A percentile compares a stretch with the other conserved stretches of the same genome.
phyloP scores from a whole-genome alignment of 768 basidiomycete species.

The Neoboletus brunneissimus region DNA sequence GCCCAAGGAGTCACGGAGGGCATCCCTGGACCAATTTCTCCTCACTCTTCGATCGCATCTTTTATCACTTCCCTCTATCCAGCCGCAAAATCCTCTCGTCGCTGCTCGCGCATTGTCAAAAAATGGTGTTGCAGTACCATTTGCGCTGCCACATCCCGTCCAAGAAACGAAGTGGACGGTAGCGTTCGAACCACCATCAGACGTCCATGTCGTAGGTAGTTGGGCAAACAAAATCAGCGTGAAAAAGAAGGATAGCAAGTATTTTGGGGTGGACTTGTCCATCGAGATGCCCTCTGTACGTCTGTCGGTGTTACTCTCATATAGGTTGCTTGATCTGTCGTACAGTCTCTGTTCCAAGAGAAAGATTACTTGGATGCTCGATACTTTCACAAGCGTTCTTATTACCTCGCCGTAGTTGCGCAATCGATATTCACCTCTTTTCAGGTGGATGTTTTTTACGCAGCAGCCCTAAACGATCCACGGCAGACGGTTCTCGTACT shows the following conservation, averaged over 20 bases:
- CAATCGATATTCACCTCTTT: constrained; percentile 50
- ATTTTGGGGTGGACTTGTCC: constrained; percentile 74
- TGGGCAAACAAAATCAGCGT: constrained; percentile 80
- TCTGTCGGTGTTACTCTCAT: constrained; percentile 6
- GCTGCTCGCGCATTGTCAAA: constrained; percentile 56
- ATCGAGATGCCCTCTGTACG: constrained; percentile 85
- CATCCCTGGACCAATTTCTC: constrained; percentile 67
- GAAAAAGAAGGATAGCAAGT: constrained; percentile 61
- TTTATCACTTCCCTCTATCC: constrained; percentile 51
- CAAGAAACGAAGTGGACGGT: constrained; percentile 89
- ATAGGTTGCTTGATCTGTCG: background rate
- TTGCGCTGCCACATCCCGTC: constrained; percentile 64
- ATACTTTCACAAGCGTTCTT: constrained; percentile 89
- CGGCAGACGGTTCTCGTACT: constrained; percentile 66
- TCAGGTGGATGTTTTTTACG: constrained; percentile 58
- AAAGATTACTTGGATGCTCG: constrained; percentile 90
- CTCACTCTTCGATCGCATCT: constrained; percentile 66
- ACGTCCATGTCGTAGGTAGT: constrained; percentile 78
- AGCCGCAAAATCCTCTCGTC: constrained; percentile 62
- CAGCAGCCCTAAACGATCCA: constrained; percentile 56
- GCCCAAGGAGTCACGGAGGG: constrained; percentile 52
- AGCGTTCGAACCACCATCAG: constrained; percentile 71
- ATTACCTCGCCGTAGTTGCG: constrained; percentile 81
- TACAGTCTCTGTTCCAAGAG: constrained; percentile 81
- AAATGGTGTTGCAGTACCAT: constrained; percentile 62